Evolutionary conservation across 2,329 filamentous ascomycete genomes (phyloP).

Genomic region (Geoglossum cookeanum): DNA sequence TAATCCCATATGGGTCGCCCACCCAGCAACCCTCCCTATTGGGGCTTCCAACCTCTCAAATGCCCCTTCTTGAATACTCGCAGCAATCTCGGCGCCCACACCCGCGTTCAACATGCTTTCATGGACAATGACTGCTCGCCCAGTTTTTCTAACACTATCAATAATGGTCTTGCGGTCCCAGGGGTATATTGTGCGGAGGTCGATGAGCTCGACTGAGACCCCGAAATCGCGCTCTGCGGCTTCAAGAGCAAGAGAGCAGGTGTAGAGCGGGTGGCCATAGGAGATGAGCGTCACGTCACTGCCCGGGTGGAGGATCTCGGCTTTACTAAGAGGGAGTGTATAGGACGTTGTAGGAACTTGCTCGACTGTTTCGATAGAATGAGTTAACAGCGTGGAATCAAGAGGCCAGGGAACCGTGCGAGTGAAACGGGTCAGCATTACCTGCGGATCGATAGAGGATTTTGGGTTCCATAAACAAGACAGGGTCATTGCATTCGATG

Average conservation of each 20-base stretch:
- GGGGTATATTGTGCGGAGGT: conserved; percentile 73
- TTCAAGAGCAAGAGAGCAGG: conserved; percentile 57
- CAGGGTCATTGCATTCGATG: conserved; percentile 64
- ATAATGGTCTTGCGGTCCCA: conserved; percentile 75
- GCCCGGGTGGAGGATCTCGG: conserved; percentile 65
- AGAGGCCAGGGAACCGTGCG: background rate
- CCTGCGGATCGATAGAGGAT: conserved; percentile 68
- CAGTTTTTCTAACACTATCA: conserved; percentile 70
- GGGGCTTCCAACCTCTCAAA: conserved; percentile 74
- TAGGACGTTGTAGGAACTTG: conserved; percentile 71
- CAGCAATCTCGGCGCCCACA: conserved; percentile 74
- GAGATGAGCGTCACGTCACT: conserved; percentile 68
- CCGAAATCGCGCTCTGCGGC: conserved; percentile 58
- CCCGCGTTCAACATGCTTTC: conserved; percentile 85
- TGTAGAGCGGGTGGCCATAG: conserved; percentile 79
- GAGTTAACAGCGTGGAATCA: background rate
- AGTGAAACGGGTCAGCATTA: background rate
- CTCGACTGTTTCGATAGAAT: conserved; percentile 37
- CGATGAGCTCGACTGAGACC: conserved; percentile 66
- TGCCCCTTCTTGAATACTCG: conserved; percentile 71
- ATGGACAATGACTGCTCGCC: conserved; percentile 71
- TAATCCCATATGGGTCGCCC: conserved; percentile 67
- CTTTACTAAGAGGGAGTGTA: conserved; percentile 67
- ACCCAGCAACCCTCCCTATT: conserved; percentile 70
- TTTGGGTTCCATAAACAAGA: conserved; percentile 88